Evolutionary conservation across 495 filamentous ascomycete genomes (phyloP).

Genomic region (Terfezia boudieri): DNA sequence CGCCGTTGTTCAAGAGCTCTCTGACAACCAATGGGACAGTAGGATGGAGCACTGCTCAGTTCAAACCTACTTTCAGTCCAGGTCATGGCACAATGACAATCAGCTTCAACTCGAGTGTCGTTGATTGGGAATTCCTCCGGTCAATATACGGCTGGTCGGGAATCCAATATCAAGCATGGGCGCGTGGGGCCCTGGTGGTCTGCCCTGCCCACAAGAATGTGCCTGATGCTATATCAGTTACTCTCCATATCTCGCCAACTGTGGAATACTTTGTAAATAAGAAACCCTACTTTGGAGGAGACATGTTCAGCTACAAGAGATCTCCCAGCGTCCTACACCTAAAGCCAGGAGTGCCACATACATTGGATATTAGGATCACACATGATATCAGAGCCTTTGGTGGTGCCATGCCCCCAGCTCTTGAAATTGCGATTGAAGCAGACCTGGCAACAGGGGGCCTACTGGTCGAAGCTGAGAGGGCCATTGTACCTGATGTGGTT

Average conservation of each 20-base stretch:
- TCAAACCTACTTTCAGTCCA: conserved; percentile 8
- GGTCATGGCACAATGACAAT: conserved; percentile 19
- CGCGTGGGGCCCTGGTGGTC: conserved; percentile 27
- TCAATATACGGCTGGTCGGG: conserved; percentile 38
- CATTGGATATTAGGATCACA: conserved; percentile 29
- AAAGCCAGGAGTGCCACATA: conserved; percentile 25
- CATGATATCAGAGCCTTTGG: conserved; percentile 34
- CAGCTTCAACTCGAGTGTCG: conserved; percentile 24
- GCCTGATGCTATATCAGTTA: conserved; percentile 15
- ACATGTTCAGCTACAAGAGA: conserved; percentile 30
- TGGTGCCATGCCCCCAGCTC: conserved; percentile 23
- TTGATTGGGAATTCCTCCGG: conserved; percentile 31
- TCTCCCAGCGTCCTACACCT: conserved; percentile 29
- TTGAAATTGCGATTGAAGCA: conserved; percentile 21
- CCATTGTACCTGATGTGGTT: conserved; percentile 29
- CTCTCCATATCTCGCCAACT: conserved; percentile 24
- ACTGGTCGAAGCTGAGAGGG: conserved; percentile 18
- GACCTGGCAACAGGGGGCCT: conserved; percentile 17
- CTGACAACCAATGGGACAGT: conserved; percentile 28
- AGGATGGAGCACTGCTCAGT: conserved; percentile 23
- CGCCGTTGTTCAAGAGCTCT: conserved; percentile 26
- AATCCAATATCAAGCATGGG: conserved; percentile 38
- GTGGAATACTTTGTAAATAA: conserved; percentile 33
- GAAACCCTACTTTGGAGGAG: conserved; percentile 31
- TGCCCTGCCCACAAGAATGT: conserved; percentile 1